These are phyloP conservation scores for Neofusicoccum cordaticola DNA, from an alignment of 2,329 filamentous ascomycete genomes.

Conservation along the genomic window DNA sequence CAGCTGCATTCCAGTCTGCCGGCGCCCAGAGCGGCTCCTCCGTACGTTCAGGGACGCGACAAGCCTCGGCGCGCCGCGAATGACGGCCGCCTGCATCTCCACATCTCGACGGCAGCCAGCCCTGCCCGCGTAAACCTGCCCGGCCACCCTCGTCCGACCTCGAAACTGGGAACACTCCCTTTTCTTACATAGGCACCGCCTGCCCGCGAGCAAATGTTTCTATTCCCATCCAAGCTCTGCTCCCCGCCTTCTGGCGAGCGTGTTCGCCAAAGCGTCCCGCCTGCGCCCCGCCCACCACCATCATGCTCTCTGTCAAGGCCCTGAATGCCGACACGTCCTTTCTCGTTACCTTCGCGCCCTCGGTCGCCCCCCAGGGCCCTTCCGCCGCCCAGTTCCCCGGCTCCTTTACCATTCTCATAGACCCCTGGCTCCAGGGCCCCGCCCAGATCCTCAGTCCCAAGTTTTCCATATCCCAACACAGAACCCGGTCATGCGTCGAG, in stretches of 20 bases:
- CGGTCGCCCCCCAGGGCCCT: conserved; percentile 40
- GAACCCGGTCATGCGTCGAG: conserved; percentile 54
- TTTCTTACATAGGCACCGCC: conserved; percentile 1
- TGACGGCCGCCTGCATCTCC: conserved; percentile 11
- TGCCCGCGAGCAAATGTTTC: conserved; percentile 6
- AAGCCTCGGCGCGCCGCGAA: neutral
- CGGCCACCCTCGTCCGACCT: neutral
- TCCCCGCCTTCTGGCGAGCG: conserved; percentile 3
- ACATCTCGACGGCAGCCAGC: conserved; percentile 6
- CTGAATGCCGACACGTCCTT: conserved; percentile 66
- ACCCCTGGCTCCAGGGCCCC: conserved; percentile 66
- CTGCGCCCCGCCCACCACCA: conserved; percentile 31
- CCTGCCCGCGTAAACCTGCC: conserved; percentile 14
- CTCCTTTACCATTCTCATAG: conserved; percentile 66
- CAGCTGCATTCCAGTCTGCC: neutral
- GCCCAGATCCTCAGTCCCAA: conserved; percentile 60
- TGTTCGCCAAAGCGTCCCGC: neutral
- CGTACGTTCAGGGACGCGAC: neutral
- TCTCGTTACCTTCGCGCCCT: conserved; percentile 60
- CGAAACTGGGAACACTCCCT: conserved; percentile 13
- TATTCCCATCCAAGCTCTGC: neutral
- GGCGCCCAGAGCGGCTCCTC: neutral
- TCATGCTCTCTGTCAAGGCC: conserved; percentile 63
- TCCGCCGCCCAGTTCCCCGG: conserved; percentile 42
- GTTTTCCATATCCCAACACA: conserved; percentile 61